Evolutionary conservation across 257 asterid species (phyloP).

Genomic region (Solanum megistacrolobum): DNA sequence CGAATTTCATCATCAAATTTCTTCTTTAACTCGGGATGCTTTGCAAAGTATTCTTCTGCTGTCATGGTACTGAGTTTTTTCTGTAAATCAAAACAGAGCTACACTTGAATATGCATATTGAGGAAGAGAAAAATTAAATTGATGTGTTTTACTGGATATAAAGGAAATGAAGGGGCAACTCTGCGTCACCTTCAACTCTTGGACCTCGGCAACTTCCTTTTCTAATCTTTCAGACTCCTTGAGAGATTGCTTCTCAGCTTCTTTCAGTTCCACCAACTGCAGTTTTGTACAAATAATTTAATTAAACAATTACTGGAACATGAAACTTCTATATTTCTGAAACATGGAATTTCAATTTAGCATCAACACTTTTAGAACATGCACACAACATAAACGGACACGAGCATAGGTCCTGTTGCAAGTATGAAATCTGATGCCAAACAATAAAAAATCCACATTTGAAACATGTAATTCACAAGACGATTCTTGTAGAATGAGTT

Average conservation of each 20-base stretch:
- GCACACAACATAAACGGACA: background rate
- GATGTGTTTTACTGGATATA: background rate
- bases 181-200: conserved; percentile 62
- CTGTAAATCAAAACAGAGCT: conserved; percentile 33
- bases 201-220: conserved; percentile 79
- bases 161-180: background rate
- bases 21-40: conserved; percentile 94
- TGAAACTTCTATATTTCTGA: background rate
- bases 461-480: background rate
- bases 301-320: background rate
- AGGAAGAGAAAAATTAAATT: background rate
- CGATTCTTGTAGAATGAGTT: background rate
- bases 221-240: conserved; percentile 82
- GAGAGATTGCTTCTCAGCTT: conserved; percentile 64
- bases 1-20: conserved; percentile 38
- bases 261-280: conserved; percentile 92
- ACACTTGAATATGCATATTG: background rate
- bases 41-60: conserved; percentile 86
- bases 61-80: conserved; percentile 81
- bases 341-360: background rate
- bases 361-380: background rate
- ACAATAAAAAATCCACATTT: background rate
- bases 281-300: background rate
- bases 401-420: background rate
- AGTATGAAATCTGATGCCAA: background rate